Conservation (phyloP, 768 basidiomycete genomes). For the Xanthoconium purpureum region DNA sequence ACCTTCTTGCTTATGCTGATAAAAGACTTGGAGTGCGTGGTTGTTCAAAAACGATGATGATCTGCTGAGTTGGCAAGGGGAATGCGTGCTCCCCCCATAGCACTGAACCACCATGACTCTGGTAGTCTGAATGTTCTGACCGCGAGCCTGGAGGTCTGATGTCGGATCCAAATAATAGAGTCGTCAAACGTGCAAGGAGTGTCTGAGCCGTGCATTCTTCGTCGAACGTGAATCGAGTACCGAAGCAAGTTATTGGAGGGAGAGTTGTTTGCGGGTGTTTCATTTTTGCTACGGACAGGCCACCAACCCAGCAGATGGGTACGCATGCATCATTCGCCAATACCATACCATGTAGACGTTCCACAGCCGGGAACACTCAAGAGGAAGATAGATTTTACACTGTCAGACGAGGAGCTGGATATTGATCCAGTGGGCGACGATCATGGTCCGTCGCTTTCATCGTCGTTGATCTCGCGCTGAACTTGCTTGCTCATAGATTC, state of each 20-base stretch:
- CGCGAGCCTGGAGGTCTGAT: not conserved
- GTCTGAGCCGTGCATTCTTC: too few relatives aligned
- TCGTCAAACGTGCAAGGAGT: not conserved
- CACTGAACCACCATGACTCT: too few relatives aligned
- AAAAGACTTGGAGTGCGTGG: not conserved
- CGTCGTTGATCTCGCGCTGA: not conserved
- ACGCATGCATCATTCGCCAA: slow-evolving; percentile 23
- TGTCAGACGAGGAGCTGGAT: slow-evolving; percentile 11
- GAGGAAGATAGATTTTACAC: slow-evolving; percentile 4
- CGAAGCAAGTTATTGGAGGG: too few relatives aligned
- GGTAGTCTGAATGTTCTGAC: too few relatives aligned
- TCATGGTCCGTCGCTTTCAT: slow-evolving; percentile 14
- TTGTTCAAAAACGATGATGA: not conserved
- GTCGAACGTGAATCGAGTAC: not conserved
- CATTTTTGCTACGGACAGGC: not conserved
- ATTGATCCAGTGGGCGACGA: slow-evolving; percentile 9
- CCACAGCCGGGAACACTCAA: slow-evolving; percentile 9
- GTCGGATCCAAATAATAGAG: not conserved
- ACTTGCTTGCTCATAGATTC: slow-evolving; percentile 9
- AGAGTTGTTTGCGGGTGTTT: not conserved
- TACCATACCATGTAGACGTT: slow-evolving; percentile 13
- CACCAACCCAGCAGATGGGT: slow-evolving; percentile 18
- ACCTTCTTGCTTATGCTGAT: not conserved
- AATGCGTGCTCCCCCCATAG: not conserved
- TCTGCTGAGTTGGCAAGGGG: too few relatives aligned